Percentiles rank a stretch among this genome's conserved stretches.
Evolutionary conservation across 371 early-diverging fungal genomes (phyloP).

Genomic region (Dipsacomyces acuminosporus): DNA sequence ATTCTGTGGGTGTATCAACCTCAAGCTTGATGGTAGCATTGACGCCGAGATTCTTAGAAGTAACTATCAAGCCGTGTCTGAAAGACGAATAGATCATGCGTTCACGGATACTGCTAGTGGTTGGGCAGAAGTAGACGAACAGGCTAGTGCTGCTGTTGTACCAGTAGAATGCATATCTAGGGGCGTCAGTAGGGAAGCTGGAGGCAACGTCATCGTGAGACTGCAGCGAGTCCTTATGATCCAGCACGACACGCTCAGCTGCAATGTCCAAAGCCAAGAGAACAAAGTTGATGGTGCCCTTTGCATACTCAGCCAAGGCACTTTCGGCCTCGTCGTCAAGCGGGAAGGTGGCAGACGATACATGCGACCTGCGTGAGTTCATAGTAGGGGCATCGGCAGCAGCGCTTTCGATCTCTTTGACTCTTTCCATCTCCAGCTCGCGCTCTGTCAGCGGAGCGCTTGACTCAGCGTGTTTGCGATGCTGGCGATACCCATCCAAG

Average conservation of each 20-base stretch:
- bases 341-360: conserved; percentile 59
- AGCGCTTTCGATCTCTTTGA: conserved; percentile 56
- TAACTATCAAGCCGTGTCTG: conserved; percentile 56
- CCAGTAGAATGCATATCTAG: conserved; percentile 40
- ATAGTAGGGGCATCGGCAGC: conserved; percentile 12
- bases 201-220: conserved; percentile 14
- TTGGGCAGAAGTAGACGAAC: conserved; percentile 79
- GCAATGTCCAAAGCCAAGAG: conserved; percentile 51
- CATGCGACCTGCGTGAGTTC: conserved; percentile 49
- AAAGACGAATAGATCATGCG: conserved; percentile 85
- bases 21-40: conserved; percentile 62
- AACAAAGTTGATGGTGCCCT: conserved; percentile 57
- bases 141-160: conserved; percentile 42
- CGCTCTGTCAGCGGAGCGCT: conserved; percentile 77
- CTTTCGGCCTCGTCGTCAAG: conserved; percentile 55
- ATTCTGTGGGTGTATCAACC: conserved; percentile 62
- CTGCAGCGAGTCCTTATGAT: conserved; percentile 18
- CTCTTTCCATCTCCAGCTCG: conserved; percentile 68
- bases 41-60: conserved; percentile 53
- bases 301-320: conserved; percentile 52
- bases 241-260: conserved; percentile 11
- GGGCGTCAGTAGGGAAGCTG: conserved; percentile 17
- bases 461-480: conserved; percentile 63
- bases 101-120: conserved; percentile 70
- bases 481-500: conserved; percentile 61